Evolutionary conservation across 1,284 basidiomycete genomes (phyloP).

Genomic region (Pseudozyma sp.): DNA sequence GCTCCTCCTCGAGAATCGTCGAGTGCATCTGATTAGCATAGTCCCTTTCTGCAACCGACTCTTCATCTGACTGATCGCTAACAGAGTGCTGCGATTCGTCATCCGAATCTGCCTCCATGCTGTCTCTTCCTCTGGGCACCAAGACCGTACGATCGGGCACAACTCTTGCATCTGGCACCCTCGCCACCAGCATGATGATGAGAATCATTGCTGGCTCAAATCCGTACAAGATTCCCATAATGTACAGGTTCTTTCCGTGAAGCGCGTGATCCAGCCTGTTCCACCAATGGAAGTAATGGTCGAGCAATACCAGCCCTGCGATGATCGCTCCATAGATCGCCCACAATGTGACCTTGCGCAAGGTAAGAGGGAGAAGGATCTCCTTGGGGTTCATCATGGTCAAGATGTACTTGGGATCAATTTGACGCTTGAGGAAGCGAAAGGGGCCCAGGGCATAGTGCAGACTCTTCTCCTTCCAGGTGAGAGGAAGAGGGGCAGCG

Average conservation of each 20-base stretch:
- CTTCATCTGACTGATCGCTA: constrained; percentile 15
- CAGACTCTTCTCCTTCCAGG: constrained; percentile 7
- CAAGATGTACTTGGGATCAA: constrained; percentile 28
- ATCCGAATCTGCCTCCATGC: constrained; percentile 10
- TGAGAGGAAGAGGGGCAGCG: not conserved
- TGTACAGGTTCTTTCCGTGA: constrained; percentile 33
- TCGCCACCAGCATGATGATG: constrained; percentile 36
- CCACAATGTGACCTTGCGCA: constrained; percentile 35
- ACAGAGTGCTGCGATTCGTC: constrained; percentile 5
- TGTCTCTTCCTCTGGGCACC: constrained; percentile 19
- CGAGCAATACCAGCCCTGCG: constrained; percentile 28
- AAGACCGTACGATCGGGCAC: constrained; percentile 40
- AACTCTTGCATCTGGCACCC: constrained; percentile 22
- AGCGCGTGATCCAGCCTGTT: constrained; percentile 29
- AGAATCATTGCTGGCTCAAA: constrained; percentile 38
- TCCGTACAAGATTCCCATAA: constrained; percentile 42
- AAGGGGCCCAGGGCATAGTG: constrained; percentile 17
- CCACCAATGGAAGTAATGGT: constrained; percentile 47
- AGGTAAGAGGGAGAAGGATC: constrained; percentile 30
- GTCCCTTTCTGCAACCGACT: not conserved
- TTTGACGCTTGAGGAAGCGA: constrained; percentile 21
- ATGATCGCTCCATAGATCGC: constrained; percentile 32
- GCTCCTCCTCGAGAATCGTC: constrained; percentile 34
- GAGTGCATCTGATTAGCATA: constrained; percentile 17
- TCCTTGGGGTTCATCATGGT: constrained; percentile 35